Base-by-base conservation (phyloP, 2,329 filamentous ascomycete genomes). In the Colletotrichum sp. region DNA sequence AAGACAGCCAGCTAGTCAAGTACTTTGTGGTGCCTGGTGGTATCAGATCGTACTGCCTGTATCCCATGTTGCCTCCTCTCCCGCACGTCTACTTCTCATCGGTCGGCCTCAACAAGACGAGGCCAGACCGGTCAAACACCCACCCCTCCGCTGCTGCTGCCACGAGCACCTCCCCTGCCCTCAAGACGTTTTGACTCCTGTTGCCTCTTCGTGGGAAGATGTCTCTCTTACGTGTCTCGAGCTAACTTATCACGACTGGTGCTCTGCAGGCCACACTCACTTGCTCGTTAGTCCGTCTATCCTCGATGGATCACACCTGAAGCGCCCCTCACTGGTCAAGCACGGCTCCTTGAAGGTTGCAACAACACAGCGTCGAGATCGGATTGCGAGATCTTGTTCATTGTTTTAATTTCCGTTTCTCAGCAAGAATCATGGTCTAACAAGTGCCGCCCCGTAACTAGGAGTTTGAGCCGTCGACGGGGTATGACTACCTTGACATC, bases 381-480 rank as follows among this genome's bases (percentile, higher is more conserved):
- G 28, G 59, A 64, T 49, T 76, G 57, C 73, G 24, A 73, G 44
- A 69, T 60, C 59, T 73, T 62, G 18, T 69, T 59, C 26, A 64
- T 60, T 69, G 36, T 65, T 68, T 55, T 28, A 59, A 39, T 60
- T 10, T 64, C 64, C 30, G 26, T 59, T 64, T 76, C 12, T 68
- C 26, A 34, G 32, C 30, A 59, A 72, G 44, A 72, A 49, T 26
- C 52, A 75, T 69, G 71, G 76, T 78, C 80, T 83, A 79, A 83
- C 80, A 62, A 66, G 57, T 78, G n/a, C 72, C 71, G 71, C 67
- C 78, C 77, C 77, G 83, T 78, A 80, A 86, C 83, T 86, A 91
- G 88, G 89, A 90, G 81, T 91, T 90, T 85, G 88, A 90, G 84
- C 86, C 88, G 83, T 88, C 89, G 83, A 86, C 89, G 80, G 88